Conservation (phyloP, 2,329 filamentous ascomycete genomes). For the Calonectria leucothoes region DNA sequence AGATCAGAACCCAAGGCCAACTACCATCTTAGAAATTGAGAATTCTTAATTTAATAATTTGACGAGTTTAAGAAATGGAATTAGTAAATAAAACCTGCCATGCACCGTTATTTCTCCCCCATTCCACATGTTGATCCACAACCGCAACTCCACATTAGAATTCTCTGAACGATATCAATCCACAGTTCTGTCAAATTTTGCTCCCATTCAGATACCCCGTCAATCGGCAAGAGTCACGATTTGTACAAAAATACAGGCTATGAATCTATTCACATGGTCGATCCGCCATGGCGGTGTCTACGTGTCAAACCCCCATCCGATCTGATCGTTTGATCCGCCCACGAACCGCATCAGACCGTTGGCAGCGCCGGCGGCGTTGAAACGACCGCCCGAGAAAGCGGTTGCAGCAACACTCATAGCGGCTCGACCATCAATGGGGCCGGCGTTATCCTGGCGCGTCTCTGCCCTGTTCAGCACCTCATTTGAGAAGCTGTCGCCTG, state of each 20-base stretch:
- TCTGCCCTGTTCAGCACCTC: slow-evolving; percentile 29
- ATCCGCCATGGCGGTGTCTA: not conserved
- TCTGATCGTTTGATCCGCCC: slow-evolving; percentile 24
- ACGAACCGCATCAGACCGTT: slow-evolving; percentile 29
- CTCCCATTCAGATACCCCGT: no score
- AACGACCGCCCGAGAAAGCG: slow-evolving; percentile 30
- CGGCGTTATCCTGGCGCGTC: not conserved
- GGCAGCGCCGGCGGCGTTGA: slow-evolving; percentile 17
- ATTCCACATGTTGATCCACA: no score
- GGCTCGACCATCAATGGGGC: slow-evolving; percentile 17
- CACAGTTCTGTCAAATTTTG: no score
- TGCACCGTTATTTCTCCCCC: no score
- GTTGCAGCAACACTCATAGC: slow-evolving; percentile 26
- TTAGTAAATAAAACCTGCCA: no score
- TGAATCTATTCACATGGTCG: not conserved
- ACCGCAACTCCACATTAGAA: no score
- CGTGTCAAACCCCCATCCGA: slow-evolving; percentile 38
- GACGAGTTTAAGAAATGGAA: no score
- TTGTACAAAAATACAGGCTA: not conserved
- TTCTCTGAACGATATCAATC: no score
- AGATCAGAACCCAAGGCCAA: no score
- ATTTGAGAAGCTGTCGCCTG: slow-evolving; percentile 29
- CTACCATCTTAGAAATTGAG: no score
- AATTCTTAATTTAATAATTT: no score
- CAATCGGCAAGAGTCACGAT: not conserved